These are phyloP conservation scores for Agaricus subrufescens DNA, from an alignment of 768 basidiomycete species.

Conservation along the genomic window DNA sequence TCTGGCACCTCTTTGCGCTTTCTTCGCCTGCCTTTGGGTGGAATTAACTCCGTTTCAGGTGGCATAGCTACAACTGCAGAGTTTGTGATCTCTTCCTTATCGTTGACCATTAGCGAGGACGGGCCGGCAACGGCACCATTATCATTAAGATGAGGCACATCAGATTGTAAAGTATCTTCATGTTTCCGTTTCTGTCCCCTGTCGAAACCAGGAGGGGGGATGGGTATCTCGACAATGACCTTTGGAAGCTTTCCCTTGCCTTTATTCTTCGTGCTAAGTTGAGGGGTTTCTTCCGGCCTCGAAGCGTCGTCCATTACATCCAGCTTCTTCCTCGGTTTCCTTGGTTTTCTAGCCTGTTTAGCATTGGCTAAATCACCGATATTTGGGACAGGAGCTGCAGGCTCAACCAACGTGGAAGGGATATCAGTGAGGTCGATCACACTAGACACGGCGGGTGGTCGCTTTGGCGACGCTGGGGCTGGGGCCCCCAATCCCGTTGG, in stretches of 20 bases:
- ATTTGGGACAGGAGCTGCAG: not conserved
- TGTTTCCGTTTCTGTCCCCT: not conserved
- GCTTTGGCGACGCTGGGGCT: slow-evolving; percentile 13
- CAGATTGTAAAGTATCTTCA: not conserved
- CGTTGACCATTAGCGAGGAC: not conserved
- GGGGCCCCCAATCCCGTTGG: not conserved
- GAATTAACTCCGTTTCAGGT: not conserved
- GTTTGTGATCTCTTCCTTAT: not conserved
- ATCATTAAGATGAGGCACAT: slow-evolving; percentile 2
- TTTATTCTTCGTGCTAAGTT: not conserved
- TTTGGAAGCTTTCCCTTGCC: not conserved
- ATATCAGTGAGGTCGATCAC: slow-evolving; percentile 26
- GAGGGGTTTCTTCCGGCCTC: not conserved
- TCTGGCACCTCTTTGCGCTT: not conserved
- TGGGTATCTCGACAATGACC: not conserved
- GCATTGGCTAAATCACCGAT: not conserved
- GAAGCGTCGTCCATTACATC: not conserved
- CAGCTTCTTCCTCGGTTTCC: slow-evolving; percentile 26
- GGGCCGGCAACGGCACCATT: not conserved
- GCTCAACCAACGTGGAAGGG: slow-evolving; percentile 18
- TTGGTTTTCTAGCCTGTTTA: slow-evolving; percentile 18
- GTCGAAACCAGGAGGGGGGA: not conserved
- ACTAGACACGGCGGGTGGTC: not conserved
- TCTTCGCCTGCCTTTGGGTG: not conserved
- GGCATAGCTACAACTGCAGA: not conserved